Evolutionary conservation across 306 rosid genomes (phyloP), one percentile per base, ranked within the genome.

Genomic region (Cucumis melo): DNA sequence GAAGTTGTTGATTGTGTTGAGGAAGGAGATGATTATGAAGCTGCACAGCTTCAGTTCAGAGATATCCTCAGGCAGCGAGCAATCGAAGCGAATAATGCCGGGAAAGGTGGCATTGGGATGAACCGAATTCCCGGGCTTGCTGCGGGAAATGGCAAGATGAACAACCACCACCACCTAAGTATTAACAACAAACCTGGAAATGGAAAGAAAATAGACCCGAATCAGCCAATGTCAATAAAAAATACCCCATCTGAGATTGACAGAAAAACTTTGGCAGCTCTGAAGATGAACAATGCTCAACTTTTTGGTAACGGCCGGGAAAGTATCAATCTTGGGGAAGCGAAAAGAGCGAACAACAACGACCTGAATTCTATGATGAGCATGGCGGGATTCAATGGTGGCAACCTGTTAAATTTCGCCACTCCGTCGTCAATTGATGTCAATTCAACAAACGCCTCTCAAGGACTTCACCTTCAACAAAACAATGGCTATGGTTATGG

Each of bases 361-460:
- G 97, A 91, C 63, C 83, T 93, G 36, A 89, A 84, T 64, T 36
- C 88, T 6, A 85, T 93, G 89, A 91, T 91, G 96, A 88, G 82
- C 80, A 44, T 91, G 21, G 97, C 94, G 48, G 96, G 97, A 7
- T 93, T 89, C 80, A 88, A 85, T 72, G 89, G 92, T 7, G 9
- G 68, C 42, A 87, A 82, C 80, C 81, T 59, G 9, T 61, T 50
- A 11, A 85, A 78, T 66, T 84, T 21, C 17, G 78, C 78, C 0
- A 56, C 58, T 36, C 82, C 86, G 9, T 77, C 90, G 81, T 76
- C 82, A 39, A 36, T 85, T 3, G 89, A 87, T 7, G 80, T 77
- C 55, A 86, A 83, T 80, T 24, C 91, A 77, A 87, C 90, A 75
- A 88, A 76, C 70, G 83, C 82, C 15, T 66, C 85, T 39, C 91